Conservation (phyloP, 2,329 filamentous ascomycete species). For the Aureobasidium mangrovei region DNA sequence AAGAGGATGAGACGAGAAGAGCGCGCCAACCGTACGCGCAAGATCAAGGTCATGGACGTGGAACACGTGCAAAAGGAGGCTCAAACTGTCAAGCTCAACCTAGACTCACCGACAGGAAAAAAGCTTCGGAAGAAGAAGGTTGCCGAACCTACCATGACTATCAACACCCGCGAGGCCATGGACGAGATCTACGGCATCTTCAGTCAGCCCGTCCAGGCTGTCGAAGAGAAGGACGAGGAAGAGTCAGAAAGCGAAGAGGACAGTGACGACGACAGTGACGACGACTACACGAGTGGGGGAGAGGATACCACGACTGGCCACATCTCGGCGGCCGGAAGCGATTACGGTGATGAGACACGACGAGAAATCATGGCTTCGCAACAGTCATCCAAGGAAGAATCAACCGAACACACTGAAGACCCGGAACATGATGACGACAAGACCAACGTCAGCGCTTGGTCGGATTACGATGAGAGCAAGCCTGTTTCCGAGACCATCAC, state of each 20-base stretch:
- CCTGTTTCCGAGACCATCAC: constrained; percentile 22
- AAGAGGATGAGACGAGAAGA: constrained; percentile 42
- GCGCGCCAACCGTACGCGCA: constrained; percentile 41
- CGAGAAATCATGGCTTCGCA: constrained; percentile 41
- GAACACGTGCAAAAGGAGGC: constrained; percentile 70
- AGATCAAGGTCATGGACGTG: constrained; percentile 66
- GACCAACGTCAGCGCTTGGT: constrained; percentile 66
- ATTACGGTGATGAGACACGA: constrained; percentile 54
- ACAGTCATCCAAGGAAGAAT: constrained; percentile 20
- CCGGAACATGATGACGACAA: constrained; percentile 40
- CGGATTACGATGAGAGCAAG: constrained; percentile 69
- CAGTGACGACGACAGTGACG: constrained; percentile 54
- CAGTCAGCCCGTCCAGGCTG: constrained; percentile 65
- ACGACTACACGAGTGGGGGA: constrained; percentile 75
- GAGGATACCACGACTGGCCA: constrained; percentile 73
- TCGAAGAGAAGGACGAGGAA: constrained; percentile 33
- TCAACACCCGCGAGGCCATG: constrained; percentile 89
- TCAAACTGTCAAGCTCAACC: constrained; percentile 92
- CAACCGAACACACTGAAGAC: constrained; percentile 26
- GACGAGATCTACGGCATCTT: constrained; percentile 98
- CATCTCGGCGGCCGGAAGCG: constrained; percentile 54
- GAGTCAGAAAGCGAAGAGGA: constrained; percentile 58
- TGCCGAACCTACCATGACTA: constrained; percentile 90
- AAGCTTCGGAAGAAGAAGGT: constrained; percentile 70
- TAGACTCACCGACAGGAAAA: constrained; percentile 78